Evolutionary conservation across 2,329 filamentous ascomycete species (phyloP).

Genomic region (Botrytis medusae): DNA sequence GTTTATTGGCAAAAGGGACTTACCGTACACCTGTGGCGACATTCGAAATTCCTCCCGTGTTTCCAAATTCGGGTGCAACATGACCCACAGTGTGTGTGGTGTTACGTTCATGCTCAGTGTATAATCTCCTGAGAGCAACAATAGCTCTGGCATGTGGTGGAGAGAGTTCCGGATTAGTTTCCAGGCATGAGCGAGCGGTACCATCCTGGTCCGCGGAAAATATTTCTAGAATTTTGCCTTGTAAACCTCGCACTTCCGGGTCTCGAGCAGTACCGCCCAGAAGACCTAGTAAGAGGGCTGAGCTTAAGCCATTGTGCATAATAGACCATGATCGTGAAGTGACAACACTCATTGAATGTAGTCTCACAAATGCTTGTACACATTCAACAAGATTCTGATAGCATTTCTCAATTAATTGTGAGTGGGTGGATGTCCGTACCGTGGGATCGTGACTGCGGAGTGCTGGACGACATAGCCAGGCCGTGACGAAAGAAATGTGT

Average conservation of each 20-base stretch:
- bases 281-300: slow-evolving; percentile 5
- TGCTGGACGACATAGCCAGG: slow-evolving; percentile 8
- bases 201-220: neutral
- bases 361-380: neutral
- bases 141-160: neutral
- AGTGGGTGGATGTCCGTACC: neutral
- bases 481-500: neutral
- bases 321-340: neutral
- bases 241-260: neutral
- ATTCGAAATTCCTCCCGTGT: too few relatives aligned
- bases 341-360: slow-evolving; percentile 5
- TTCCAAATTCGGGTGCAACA: too few relatives aligned
- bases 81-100: neutral
- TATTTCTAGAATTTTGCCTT: neutral
- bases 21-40: neutral
- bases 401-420: neutral
- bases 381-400: slow-evolving; percentile 9
- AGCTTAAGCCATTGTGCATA: neutral
- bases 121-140: neutral
- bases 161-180: neutral
- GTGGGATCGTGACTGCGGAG: neutral
- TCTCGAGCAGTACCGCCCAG: neutral
- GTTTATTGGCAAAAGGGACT: neutral
- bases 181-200: too few relatives aligned
- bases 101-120: neutral